Evolutionary conservation across 2,329 filamentous ascomycete genomes (phyloP).

Genomic region (Botrytis pseudocinerea): DNA sequence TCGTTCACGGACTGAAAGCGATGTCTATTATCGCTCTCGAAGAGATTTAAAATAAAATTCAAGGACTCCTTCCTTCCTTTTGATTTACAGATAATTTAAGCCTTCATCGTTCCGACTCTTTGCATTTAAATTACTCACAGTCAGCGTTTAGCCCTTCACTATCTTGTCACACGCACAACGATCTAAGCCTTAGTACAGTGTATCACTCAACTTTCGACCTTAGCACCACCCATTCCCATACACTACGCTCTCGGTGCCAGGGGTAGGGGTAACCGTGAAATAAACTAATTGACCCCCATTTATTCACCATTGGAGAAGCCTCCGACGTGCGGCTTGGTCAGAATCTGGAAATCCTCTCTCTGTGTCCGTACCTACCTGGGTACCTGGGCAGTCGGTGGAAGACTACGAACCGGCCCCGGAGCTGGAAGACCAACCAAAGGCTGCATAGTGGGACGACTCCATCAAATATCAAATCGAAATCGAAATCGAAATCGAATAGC

Average conservation of each 20-base stretch:
- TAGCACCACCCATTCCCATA: not conserved
- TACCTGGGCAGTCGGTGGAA: not conserved
- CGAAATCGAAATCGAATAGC: not conserved
- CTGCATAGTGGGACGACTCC: not conserved
- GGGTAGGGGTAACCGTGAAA: not conserved
- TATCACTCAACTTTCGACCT: not conserved
- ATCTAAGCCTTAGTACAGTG: not conserved
- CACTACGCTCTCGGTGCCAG: not conserved
- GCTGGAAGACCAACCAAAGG: not conserved
- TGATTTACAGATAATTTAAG: not conserved
- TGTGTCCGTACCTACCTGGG: not conserved
- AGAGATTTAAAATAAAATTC: not conserved
- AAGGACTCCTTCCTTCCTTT: not conserved
- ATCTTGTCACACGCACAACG: conserved; percentile 6
- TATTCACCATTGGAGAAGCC: not conserved
- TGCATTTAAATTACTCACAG: not conserved
- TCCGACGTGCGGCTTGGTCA: not conserved
- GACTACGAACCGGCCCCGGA: not conserved
- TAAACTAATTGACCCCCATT: not conserved
- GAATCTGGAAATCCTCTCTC: not conserved
- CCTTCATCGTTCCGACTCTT: not conserved
- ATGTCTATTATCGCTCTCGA: not conserved
- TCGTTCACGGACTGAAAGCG: not conserved
- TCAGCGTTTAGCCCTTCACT: not conserved
- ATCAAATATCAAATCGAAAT: not conserved